Evolutionary conservation across 768 basidiomycete genomes (phyloP), one percentile per base, ranked within the genome.

Genomic region (Suillus clintonianus): DNA sequence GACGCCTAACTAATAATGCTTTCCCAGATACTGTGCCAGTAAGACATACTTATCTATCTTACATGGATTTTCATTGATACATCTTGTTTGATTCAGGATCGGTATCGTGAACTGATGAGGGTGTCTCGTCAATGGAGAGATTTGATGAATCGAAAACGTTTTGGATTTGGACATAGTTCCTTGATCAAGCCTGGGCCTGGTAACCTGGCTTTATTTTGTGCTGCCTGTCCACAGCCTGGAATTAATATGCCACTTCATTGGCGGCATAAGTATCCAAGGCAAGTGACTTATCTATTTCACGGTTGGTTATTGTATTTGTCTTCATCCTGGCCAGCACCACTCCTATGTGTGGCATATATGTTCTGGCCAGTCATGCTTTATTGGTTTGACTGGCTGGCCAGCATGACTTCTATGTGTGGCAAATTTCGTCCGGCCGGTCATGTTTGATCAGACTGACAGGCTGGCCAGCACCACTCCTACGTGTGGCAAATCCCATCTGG

Each of bases 191-290:
- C 62, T 43, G 59, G 55, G 8, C 37, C 37, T 19, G 65, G 65
- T 10, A 41, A 55, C 9, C 32, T 62, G 65, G 64, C 56, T 39
- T 64, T 7, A 72, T 75, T 73, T 39, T 77, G 74, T 51, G 61
- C 70, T 0, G 67, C 71, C 17, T 77, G 76, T 54, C 75, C 70
- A 0, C 74, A 74, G 45, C 71, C 70, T 0, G 65, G 65, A 0
- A 59, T 71, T 4, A 77, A 77, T 55, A 30, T 75, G 3, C 70
- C 71, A 2, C 32, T 36, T 2, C 32, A 71, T 32, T 76, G 74
- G 75, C 36, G 61, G 22, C 2, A 53, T 1, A 59, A 66, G 8
- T 53, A 62, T 37, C 13, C 50, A 36, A 63, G 36, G 67, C 45
- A 39, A 59, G 56, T 47, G 22, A 34, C 5, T 47, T 47, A 47